Base-by-base conservation (phyloP, 2,329 filamentous ascomycete genomes). In the Ramularia collo-cygni region DNA sequence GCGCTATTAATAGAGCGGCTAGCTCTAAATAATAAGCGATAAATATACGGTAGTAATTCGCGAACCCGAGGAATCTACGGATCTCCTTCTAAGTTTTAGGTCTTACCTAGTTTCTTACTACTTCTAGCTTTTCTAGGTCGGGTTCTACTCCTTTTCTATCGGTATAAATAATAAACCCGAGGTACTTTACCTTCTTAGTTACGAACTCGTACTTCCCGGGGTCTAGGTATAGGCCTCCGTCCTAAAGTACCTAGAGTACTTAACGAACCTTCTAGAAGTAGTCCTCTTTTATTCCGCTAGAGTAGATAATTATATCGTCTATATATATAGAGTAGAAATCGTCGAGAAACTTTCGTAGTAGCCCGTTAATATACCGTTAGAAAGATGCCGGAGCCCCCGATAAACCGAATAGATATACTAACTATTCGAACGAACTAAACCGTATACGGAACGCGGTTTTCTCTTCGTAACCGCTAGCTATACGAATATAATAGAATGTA, bases 281-380 rank as follows among this genome's bases (percentile, higher is more conserved):
- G 42, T 62, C 29, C 32, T 56, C 42, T 8, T 38, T 8, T 4
- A n/a, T 48, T 32, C 58, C 44, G 13, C 35, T 51, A 6, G 10
- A 6, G 44, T 53, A 64, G 9, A 63, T 50, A 10, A 56, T 35
- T 13, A 57, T 52, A 32, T 60, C 35, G 37, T 60, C 38, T 5
- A 62, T 8, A 35, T 57, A 60, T n/a, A 38, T 40, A 3, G 48
- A 28, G 8, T 44, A 35, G n/a, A 44, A 48, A 2, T 37, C 40
- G 42, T 62, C 44, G 26, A 62, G 36, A 32, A 48, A 46, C 21
- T 55, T 44, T 24, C 34, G 8, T 30, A 60, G 35, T 21, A 33
- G 37, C 14, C 53, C 35, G 37, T 58, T 61, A 40, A 60, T 52
- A 28, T 51, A 44, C 9, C 51, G 32, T 53, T 63, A 47, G 27